Percentiles rank a stretch among this genome's conserved stretches.
These are phyloP conservation scores for Chytriomyces hyalinus DNA, from an alignment of 192 early-diverging fungal genomes.

Conservation along the genomic window DNA sequence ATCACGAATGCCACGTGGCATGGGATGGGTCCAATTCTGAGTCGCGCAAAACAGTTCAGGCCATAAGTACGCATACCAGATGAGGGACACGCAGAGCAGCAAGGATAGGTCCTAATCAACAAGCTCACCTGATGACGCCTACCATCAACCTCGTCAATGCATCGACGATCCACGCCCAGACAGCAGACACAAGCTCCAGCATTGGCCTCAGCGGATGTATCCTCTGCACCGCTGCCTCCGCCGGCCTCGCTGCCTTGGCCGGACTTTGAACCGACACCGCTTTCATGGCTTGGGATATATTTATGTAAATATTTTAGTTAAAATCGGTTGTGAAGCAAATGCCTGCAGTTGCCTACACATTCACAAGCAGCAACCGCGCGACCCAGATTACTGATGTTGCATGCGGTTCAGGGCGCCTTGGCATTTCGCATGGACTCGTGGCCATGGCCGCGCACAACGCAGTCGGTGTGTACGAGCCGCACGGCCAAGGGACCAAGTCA, in stretches of 20 bases:
- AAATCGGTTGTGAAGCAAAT: no score
- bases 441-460: conserved; percentile 4
- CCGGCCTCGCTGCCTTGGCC: no score
- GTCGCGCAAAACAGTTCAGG: background rate
- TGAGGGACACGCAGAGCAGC: no score
- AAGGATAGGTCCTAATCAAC: no score
- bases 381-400: conserved; percentile 1
- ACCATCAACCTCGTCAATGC: background rate
- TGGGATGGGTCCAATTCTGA: conserved; percentile 77
- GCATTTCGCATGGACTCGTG: background rate
- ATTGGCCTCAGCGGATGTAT: no score
- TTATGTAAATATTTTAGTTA: no score
- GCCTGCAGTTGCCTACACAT: no score
- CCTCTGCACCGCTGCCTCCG: no score
- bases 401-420: background rate
- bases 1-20: conserved; percentile 94
- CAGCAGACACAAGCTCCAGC: background rate
- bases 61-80: no score
- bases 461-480: background rate
- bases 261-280: no score
- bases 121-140: background rate
- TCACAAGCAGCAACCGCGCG: background rate
- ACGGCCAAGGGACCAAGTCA: background rate
- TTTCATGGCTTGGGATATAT: no score
- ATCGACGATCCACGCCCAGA: background rate